Conservation (phyloP, 306 rosid species). For the Cicer chorassanicum region DNA sequence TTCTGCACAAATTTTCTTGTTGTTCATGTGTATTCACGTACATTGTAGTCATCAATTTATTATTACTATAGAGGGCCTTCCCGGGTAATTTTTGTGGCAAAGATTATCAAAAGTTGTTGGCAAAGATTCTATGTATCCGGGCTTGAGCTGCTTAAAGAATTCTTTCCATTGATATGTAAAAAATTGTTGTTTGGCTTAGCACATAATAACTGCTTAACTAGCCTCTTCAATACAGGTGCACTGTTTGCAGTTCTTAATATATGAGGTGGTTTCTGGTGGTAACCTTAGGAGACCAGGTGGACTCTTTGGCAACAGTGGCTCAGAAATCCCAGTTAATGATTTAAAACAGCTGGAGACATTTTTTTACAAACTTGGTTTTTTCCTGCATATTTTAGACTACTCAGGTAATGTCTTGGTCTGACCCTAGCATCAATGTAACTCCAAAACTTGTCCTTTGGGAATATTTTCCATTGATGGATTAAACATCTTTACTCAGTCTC, state of each 20-base stretch:
- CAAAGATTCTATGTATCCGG: conserved; percentile 26
- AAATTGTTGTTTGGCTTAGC: conserved; percentile 15
- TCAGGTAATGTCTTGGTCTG: conserved; percentile 65
- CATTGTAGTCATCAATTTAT: conserved; percentile 24
- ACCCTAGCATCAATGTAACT: conserved; percentile 37
- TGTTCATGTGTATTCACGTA: conserved; percentile 16
- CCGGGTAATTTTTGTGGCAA: conserved; percentile 20
- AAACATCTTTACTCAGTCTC: conserved; percentile 36
- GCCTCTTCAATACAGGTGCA: conserved; percentile 71
- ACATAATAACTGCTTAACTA: conserved; percentile 40
- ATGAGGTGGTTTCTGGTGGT: conserved; percentile 98
- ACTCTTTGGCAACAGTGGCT: conserved; percentile 92
- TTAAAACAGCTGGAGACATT: conserved; percentile 89
- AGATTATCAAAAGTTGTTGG: conserved; percentile 33
- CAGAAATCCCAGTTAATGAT: conserved; percentile 92
- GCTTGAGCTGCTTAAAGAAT: conserved; percentile 29
- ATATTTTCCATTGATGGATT: conserved; percentile 33
- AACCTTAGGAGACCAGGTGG: conserved; percentile 99
- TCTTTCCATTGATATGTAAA: conserved; percentile 30
- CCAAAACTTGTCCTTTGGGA: conserved; percentile 34
- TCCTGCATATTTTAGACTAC: conserved; percentile 88
- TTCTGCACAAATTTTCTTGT: conserved; percentile 1
- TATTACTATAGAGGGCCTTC: conserved; percentile 12
- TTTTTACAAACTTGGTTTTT: conserved; percentile 95
- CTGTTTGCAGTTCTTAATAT: conserved; percentile 96